phyloP scores from a whole-genome alignment of 805 yeast species.

The Maudiozyma serrabonitensis region DNA sequence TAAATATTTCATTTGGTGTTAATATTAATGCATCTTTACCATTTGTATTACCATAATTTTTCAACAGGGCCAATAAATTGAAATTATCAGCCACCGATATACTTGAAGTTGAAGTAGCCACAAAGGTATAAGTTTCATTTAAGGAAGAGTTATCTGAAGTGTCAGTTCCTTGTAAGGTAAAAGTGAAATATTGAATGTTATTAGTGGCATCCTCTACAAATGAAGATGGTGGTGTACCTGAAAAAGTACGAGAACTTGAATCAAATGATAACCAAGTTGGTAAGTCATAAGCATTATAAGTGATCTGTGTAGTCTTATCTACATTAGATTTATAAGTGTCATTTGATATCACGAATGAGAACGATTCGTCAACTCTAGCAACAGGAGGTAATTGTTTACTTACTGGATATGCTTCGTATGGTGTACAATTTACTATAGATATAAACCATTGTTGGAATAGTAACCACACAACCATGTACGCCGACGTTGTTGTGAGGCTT shows the following conservation, averaged over 20 bases:
- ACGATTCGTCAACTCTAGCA: constrained; percentile 58
- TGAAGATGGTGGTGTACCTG: constrained; percentile 51
- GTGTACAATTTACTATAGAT: constrained; percentile 2
- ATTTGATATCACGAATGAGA: constrained; percentile 55
- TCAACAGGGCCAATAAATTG: constrained; percentile 39
- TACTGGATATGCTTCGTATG: constrained; percentile 28
- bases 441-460: not conserved
- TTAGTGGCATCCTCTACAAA: constrained; percentile 25
- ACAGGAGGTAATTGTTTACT: constrained; percentile 78
- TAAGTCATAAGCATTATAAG: constrained; percentile 45
- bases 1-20: constrained; percentile 57
- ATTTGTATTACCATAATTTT: constrained; percentile 62
- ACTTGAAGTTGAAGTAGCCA: constrained; percentile 49
- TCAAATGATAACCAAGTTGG: constrained; percentile 83
- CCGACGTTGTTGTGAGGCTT: not conserved
- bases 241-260: constrained; percentile 43
- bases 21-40: constrained; percentile 69
- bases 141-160: constrained; percentile 36
- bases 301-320: constrained; percentile 33
- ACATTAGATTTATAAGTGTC: constrained; percentile 52
- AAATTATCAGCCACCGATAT: constrained; percentile 33
- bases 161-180: constrained; percentile 59
- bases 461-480: not conserved
- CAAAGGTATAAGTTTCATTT: constrained; percentile 44
- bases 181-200: constrained; percentile 37